These are phyloP conservation scores for Pelargonium fulgidum DNA, from an alignment of 441 rosid genomes.

Conservation along the genomic window DNA sequence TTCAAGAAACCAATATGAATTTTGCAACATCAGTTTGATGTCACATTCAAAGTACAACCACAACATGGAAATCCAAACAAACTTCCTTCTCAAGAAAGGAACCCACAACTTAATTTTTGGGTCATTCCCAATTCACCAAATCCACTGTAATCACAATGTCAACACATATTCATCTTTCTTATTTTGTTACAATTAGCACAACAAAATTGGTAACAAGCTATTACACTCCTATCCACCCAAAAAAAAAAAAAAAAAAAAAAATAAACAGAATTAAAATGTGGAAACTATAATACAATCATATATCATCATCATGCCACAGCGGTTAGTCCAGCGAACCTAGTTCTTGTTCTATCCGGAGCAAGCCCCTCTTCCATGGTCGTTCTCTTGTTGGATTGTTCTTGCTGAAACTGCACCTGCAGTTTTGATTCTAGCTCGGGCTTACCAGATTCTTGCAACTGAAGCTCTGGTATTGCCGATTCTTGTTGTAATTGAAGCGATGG, in stretches of 20 bases:
- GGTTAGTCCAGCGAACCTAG: conserved; percentile 47
- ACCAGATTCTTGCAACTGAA: not conserved
- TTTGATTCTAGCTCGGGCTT: not conserved
- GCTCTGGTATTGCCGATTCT: conserved; percentile 22
- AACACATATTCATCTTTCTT: too few species aligned
- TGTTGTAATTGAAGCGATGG: conserved; percentile 6
- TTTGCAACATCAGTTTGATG: too few species aligned
- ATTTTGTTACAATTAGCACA: conserved; percentile 1
- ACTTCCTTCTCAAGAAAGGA: too few species aligned
- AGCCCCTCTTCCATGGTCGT: conserved; percentile 57
- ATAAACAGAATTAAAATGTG: conserved; percentile 1
- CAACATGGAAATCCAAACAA: too few species aligned
- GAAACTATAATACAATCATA: not conserved
- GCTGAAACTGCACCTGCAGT: conserved; percentile 18
- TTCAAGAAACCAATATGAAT: too few species aligned
- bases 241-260: not conserved
- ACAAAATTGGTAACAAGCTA: conserved; percentile 24
- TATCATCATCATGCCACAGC: conserved; percentile 40
- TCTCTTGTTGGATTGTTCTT: conserved; percentile 42
- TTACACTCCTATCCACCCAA: conserved; percentile 18
- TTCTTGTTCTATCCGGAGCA: conserved; percentile 41
- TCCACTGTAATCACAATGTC: too few species aligned
- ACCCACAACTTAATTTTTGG: too few species aligned
- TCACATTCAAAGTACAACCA: too few species aligned
- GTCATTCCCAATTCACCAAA: too few species aligned